Evolutionary conservation across 129 eudicot genomes (phyloP).

Genomic region (Lonicera japonica): DNA sequence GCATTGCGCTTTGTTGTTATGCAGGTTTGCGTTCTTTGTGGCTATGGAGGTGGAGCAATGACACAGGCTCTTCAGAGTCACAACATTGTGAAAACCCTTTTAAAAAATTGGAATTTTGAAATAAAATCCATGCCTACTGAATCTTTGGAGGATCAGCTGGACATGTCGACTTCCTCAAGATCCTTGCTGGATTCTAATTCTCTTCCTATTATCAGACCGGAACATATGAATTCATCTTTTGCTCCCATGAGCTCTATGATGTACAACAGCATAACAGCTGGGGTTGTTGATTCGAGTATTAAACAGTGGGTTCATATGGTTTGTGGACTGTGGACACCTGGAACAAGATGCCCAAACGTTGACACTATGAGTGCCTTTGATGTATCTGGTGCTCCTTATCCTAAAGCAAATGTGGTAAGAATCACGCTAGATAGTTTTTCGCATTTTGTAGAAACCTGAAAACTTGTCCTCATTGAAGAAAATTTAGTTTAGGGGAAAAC

Average conservation of each 20-base stretch:
- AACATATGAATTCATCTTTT: slow-evolving; percentile 21
- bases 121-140: slow-evolving; percentile 15
- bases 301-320: slow-evolving; percentile 74
- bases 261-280: slow-evolving; percentile 40
- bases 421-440: background rate
- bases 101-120: slow-evolving; percentile 38
- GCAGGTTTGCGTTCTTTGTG: slow-evolving; percentile 60
- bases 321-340: slow-evolving; percentile 74
- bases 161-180: slow-evolving; percentile 4
- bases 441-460: background rate
- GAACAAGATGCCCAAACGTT: slow-evolving; percentile 59
- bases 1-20: slow-evolving; percentile 14
- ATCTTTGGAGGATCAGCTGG: slow-evolving; percentile 5
- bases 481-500: background rate
- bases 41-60: slow-evolving; percentile 66
- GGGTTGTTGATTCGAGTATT: slow-evolving; percentile 36
- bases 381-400: slow-evolving; percentile 40
- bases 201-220: slow-evolving; percentile 14
- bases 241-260: slow-evolving; percentile 13
- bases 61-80: slow-evolving; percentile 46
- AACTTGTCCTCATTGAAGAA: background rate
- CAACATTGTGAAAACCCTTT: slow-evolving; percentile 35
- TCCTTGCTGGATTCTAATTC: slow-evolving; percentile 15
- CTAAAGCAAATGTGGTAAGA: slow-evolving; percentile 38
- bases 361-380: slow-evolving; percentile 69